Evolutionary conservation across 768 basidiomycete species (phyloP).

Genomic region (Tephrocybe rancida): DNA sequence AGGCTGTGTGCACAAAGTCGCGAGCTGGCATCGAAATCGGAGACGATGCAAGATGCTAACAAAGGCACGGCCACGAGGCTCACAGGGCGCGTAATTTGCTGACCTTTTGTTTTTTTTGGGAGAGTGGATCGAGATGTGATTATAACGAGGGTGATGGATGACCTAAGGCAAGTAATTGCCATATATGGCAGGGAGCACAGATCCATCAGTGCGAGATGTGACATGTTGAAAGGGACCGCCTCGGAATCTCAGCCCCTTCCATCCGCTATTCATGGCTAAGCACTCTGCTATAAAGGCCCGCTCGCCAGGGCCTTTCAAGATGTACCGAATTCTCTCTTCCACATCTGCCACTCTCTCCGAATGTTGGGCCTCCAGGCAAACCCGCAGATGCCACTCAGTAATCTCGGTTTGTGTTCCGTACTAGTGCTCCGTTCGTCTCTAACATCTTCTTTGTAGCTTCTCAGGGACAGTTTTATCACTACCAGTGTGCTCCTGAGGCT

Average conservation of each 20-base stretch:
- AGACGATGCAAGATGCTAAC: background rate
- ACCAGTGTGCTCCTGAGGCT: background rate
- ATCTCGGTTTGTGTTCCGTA: slow-evolving; percentile 9
- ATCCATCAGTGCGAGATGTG: slow-evolving; percentile 23
- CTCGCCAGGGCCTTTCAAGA: background rate
- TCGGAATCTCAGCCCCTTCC: slow-evolving; percentile 14
- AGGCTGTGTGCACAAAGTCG: no score
- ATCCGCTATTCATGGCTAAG: slow-evolving; percentile 22
- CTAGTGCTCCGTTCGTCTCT: background rate
- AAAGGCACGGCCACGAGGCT: slow-evolving; percentile 5
- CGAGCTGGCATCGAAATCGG: no score
- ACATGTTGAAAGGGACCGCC: slow-evolving; percentile 20
- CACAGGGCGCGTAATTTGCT: background rate
- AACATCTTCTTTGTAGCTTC: slow-evolving; percentile 7
- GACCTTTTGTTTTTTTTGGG: slow-evolving; percentile 8
- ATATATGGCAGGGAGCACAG: slow-evolving; percentile 14
- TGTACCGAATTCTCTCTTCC: background rate
- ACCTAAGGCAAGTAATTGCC: slow-evolving; percentile 6
- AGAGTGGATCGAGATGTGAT: slow-evolving; percentile 24
- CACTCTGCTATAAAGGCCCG: slow-evolving; percentile 19
- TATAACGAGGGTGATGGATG: slow-evolving; percentile 26
- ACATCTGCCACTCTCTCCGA: background rate
- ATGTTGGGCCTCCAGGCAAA: slow-evolving; percentile 16
- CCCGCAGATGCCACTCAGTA: slow-evolving; percentile 6
- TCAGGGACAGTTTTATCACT: slow-evolving; percentile 11